These are phyloP conservation scores for Ambrosia artemisiifolia DNA, from an alignment of 129 eudicot species.

Conservation along the genomic window DNA sequence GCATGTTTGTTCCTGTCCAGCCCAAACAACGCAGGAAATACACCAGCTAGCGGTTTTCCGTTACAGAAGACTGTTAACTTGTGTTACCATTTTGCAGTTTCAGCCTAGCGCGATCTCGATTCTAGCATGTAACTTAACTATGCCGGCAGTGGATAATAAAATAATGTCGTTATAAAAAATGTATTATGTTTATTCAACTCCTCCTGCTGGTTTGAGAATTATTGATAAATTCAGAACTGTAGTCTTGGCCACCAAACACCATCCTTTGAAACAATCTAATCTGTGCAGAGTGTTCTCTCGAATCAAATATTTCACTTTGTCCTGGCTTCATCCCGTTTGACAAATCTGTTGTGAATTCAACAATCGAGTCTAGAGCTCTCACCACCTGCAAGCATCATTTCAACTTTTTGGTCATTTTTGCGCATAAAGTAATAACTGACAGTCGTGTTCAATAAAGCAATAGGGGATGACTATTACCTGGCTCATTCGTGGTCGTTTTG, in stretches of 20 bases:
- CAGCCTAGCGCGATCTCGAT: neutral
- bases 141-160: neutral
- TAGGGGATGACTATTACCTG: conserved; percentile 47
- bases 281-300: too few species aligned
- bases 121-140: conserved; percentile 10
- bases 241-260: conserved; percentile 94
- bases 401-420: neutral
- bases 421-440: neutral
- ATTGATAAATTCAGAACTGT: conserved; percentile 56
- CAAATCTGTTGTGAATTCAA: conserved; percentile 60
- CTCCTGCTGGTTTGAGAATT: conserved; percentile 61
- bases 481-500: conserved; percentile 88
- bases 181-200: conserved; percentile 28
- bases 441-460: neutral
- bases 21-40: too few species aligned
- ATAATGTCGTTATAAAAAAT: neutral
- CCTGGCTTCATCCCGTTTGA: conserved; percentile 86
- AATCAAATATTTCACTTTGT: conserved; percentile 61
- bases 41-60: too few species aligned
- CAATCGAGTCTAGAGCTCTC: conserved; percentile 80
- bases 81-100: too few species aligned
- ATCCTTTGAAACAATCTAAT: conserved; percentile 82
- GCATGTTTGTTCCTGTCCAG: too few species aligned
- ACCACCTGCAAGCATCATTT: conserved; percentile 50
- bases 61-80: too few species aligned